These are phyloP conservation scores for Vachellia pachyceras DNA, from an alignment of 306 rosid genomes.

Conservation along the genomic window DNA sequence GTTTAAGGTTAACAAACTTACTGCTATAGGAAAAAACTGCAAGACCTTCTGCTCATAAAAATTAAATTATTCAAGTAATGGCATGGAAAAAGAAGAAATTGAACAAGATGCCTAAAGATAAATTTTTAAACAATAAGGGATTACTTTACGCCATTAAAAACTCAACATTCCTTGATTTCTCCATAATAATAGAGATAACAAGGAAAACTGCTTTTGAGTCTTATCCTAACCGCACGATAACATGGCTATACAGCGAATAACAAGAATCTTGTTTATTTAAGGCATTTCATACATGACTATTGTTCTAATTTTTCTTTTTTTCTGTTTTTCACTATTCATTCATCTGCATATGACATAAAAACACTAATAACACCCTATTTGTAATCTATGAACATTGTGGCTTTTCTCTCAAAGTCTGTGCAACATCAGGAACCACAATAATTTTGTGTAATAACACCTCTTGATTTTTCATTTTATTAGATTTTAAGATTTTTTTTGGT, in stretches of 20 bases:
- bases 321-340: background rate
- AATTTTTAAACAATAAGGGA: background rate
- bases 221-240: background rate
- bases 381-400: background rate
- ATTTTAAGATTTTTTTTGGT: background rate
- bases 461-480: background rate
- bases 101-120: too few relatives aligned
- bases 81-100: too few relatives aligned
- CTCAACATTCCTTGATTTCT: background rate
- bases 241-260: background rate
- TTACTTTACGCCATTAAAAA: background rate
- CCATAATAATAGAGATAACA: background rate
- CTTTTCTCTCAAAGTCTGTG: background rate
- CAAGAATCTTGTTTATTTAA: background rate
- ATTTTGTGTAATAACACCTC: background rate
- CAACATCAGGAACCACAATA: background rate
- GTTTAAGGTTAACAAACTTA: background rate
- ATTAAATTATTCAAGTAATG: too few relatives aligned
- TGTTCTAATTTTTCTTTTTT: background rate
- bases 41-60: too few relatives aligned
- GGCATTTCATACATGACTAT: conserved; percentile 7
- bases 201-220: background rate
- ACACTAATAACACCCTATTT: background rate
- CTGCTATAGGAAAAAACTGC: background rate
- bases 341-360: too few relatives aligned